Percentiles rank a stretch among this genome's conserved stretches.
Evolutionary conservation across 2,329 filamentous ascomycete genomes (phyloP).

Genomic region (Seiridium cupressi): DNA sequence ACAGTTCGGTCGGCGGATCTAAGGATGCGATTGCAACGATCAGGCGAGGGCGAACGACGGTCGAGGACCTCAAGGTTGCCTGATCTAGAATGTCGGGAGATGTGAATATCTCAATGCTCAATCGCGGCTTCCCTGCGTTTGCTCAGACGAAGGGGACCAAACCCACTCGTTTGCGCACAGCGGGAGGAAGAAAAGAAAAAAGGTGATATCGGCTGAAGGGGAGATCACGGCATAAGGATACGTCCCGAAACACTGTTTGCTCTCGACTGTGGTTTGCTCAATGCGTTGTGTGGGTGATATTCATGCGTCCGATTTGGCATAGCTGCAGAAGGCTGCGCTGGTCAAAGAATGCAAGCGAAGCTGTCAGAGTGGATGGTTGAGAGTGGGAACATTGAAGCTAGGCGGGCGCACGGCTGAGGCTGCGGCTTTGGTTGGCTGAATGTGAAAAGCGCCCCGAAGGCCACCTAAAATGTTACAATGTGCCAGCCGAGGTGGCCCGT

Average conservation of each 20-base stretch:
- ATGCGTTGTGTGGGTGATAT: not conserved
- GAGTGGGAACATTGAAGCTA: not conserved
- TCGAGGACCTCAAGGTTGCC: not conserved
- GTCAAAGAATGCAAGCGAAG: conserved; percentile 4
- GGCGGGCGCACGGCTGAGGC: not conserved
- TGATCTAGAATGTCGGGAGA: not conserved
- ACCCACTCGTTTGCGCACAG: not conserved
- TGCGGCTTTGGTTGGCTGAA: not conserved
- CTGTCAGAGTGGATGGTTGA: not conserved
- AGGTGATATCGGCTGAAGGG: not conserved
- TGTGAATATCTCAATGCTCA: not conserved
- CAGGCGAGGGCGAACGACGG: no score
- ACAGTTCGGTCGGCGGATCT: not conserved
- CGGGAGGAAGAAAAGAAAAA: not conserved
- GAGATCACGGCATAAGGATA: not conserved
- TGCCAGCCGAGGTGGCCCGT: no score
- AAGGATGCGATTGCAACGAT: not conserved
- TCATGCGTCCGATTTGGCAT: not conserved
- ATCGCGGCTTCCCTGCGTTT: not conserved
- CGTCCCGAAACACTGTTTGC: not conserved
- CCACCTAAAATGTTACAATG: no score
- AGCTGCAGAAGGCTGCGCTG: conserved; percentile 4
- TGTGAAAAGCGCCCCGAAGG: no score
- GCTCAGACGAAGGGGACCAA: not conserved
- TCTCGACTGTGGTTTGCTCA: not conserved